Conservation (phyloP, 805 yeast species). For the Cyberlindnera subsufficiens region DNA sequence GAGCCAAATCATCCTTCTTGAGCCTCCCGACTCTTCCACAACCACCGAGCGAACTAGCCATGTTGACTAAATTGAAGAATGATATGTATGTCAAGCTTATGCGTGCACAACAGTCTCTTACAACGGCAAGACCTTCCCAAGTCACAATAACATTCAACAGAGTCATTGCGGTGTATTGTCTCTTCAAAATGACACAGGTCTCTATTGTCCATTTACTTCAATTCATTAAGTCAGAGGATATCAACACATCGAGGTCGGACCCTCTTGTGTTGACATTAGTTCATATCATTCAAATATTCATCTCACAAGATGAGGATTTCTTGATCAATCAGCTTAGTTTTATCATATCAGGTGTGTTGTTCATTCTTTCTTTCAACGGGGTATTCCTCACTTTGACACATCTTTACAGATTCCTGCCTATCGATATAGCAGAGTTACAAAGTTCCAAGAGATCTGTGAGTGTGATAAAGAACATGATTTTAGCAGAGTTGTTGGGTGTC, state of each 20-base stretch:
- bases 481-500: constrained; percentile 33
- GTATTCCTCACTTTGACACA: constrained; percentile 58
- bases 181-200: constrained; percentile 30
- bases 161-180: constrained; percentile 29
- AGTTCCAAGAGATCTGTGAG: constrained; percentile 25
- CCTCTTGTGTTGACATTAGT: constrained; percentile 11
- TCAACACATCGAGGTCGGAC: constrained; percentile 18
- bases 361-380: constrained; percentile 58
- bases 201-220: constrained; percentile 23
- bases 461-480: constrained; percentile 29
- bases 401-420: constrained; percentile 33
- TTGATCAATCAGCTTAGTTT: constrained; percentile 36
- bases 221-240: constrained; percentile 9
- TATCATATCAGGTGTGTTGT: constrained; percentile 51
- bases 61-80: constrained; percentile 19
- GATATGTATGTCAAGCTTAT: constrained; percentile 18
- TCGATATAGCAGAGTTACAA: constrained; percentile 24
- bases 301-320: constrained; percentile 29
- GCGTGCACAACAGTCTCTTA: constrained; percentile 9
- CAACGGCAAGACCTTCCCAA: not conserved
- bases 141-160: not conserved
- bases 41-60: constrained; percentile 7
- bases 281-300: constrained; percentile 26
- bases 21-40: constrained; percentile 9
- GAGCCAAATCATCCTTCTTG: constrained; percentile 19